phyloP scores from a whole-genome alignment of 176 grass and related monocot species.

The Pontederia paniculata region DNA sequence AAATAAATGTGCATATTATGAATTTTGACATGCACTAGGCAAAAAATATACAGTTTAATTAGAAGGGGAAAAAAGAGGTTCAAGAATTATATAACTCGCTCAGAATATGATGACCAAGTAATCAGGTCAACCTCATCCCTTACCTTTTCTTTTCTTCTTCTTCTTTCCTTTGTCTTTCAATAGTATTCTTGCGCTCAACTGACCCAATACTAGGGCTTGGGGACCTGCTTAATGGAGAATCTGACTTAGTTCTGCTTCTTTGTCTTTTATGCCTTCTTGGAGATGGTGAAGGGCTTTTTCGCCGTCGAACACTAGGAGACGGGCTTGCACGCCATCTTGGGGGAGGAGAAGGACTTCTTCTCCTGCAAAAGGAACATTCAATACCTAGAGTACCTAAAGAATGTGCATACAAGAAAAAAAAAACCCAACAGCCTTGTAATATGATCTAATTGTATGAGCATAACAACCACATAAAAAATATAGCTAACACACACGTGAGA shows the following conservation, averaged over 20 bases:
- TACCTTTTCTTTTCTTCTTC: slow-evolving; percentile 99
- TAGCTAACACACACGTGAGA: too few relatives aligned
- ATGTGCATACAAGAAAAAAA: neutral
- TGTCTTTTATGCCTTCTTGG: slow-evolving; percentile 53
- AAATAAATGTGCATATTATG: too few relatives aligned
- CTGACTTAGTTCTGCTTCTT: slow-evolving; percentile 49
- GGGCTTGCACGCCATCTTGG: slow-evolving; percentile 44
- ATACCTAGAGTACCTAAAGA: slow-evolving; percentile 1
- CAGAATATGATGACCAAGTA: too few relatives aligned
- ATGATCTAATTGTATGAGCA: neutral
- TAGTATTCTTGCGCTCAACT: slow-evolving; percentile 43
- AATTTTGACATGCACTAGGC: too few relatives aligned
- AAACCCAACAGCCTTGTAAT: slow-evolving; percentile 3
- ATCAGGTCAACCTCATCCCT: slow-evolving; percentile 28
- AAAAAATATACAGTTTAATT: too few relatives aligned
- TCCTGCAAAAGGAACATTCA: slow-evolving; percentile 29
- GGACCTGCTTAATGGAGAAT: slow-evolving; percentile 33
- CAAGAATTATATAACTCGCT: neutral
- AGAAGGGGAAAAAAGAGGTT: neutral
- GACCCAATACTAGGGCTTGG: slow-evolving; percentile 26
- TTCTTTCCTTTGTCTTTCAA: slow-evolving; percentile 51
- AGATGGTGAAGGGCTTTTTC: slow-evolving; percentile 41
- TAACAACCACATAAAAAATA: too few relatives aligned
- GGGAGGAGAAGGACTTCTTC: slow-evolving; percentile 73
- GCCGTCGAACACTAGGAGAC: slow-evolving; percentile 40